Percentiles rank a stretch among this genome's conserved stretches.
Conservation (phyloP, 805 yeast species). For the Pichia insulana region DNA sequence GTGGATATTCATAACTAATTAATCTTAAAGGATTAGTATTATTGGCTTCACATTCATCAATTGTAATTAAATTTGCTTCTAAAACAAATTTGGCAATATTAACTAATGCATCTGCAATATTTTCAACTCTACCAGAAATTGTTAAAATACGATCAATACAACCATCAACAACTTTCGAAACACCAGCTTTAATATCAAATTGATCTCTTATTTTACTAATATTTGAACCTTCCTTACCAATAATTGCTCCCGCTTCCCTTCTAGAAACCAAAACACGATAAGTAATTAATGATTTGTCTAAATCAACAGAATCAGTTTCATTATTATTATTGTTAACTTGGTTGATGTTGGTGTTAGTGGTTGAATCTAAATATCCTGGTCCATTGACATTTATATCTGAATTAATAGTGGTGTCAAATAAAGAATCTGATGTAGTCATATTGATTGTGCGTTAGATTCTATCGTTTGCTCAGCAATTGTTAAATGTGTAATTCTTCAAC, state of each 20-base stretch:
- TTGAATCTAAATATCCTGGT: neutral
- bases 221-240: conserved; percentile 76
- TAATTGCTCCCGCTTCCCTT: conserved; percentile 83
- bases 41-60: conserved; percentile 16
- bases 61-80: conserved; percentile 29
- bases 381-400: conserved; percentile 11
- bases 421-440: conserved; percentile 25
- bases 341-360: neutral
- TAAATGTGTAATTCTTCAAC: too few relatives aligned
- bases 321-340: too few relatives aligned
- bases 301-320: conserved; percentile 15
- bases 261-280: conserved; percentile 64
- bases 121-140: conserved; percentile 62
- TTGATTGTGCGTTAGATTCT: neutral
- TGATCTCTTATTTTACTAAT: conserved; percentile 68
- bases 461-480: too few relatives aligned
- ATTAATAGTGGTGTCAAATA: conserved; percentile 25
- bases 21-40: conserved; percentile 26
- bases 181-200: conserved; percentile 78
- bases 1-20: conserved; percentile 42
- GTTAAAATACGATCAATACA: conserved; percentile 78
- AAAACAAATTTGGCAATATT: conserved; percentile 60
- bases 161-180: conserved; percentile 71
- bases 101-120: conserved; percentile 61
- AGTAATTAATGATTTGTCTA: conserved; percentile 26